These are phyloP conservation scores for Opeltia flavorubescens DNA, from an alignment of 495 filamentous ascomycete genomes.

Conservation along the genomic window DNA sequence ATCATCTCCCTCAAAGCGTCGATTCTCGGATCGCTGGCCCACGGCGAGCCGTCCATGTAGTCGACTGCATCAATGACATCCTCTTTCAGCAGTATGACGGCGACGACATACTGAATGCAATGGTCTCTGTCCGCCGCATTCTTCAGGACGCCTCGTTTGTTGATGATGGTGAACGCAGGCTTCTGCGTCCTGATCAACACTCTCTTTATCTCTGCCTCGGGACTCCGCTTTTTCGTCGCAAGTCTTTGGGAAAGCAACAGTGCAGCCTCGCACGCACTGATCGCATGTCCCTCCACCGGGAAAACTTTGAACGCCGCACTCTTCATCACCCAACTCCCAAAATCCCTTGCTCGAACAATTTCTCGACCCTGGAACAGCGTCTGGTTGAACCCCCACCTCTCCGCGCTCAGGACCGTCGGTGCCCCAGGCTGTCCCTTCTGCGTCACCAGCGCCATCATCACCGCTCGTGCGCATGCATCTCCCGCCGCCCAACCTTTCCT, in stretches of 20 bases:
- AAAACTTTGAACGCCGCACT: slow-evolving; percentile 27
- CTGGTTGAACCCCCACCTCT: slow-evolving; percentile 26
- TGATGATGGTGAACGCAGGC: slow-evolving; percentile 27
- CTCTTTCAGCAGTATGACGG: slow-evolving; percentile 27
- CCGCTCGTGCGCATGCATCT: slow-evolving; percentile 30
- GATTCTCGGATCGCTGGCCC: slow-evolving; percentile 16
- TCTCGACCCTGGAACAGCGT: slow-evolving; percentile 17
- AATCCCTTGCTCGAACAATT: slow-evolving; percentile 20
- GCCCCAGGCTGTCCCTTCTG: slow-evolving; percentile 24
- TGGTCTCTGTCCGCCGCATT: slow-evolving; percentile 35
- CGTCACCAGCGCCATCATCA: slow-evolving; percentile 25
- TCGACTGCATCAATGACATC: slow-evolving; percentile 19
- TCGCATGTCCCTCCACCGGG: slow-evolving; percentile 26
- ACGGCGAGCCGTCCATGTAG: slow-evolving; percentile 25
- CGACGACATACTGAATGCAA: slow-evolving; percentile 30
- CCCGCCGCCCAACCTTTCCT: slow-evolving; percentile 36
- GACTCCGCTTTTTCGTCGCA: slow-evolving; percentile 1
- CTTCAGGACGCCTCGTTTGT: slow-evolving; percentile 23
- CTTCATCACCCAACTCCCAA: slow-evolving; percentile 22
- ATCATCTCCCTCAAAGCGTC: slow-evolving; percentile 21
- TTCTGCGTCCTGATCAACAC: slow-evolving; percentile 23
- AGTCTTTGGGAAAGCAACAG: slow-evolving; percentile 13
- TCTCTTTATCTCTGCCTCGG: slow-evolving; percentile 14
- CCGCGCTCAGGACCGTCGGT: slow-evolving; percentile 19
- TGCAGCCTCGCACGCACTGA: slow-evolving; percentile 26